Base-by-base conservation (phyloP, 2,329 filamentous ascomycete species). In the Periconia macrospinosa region DNA sequence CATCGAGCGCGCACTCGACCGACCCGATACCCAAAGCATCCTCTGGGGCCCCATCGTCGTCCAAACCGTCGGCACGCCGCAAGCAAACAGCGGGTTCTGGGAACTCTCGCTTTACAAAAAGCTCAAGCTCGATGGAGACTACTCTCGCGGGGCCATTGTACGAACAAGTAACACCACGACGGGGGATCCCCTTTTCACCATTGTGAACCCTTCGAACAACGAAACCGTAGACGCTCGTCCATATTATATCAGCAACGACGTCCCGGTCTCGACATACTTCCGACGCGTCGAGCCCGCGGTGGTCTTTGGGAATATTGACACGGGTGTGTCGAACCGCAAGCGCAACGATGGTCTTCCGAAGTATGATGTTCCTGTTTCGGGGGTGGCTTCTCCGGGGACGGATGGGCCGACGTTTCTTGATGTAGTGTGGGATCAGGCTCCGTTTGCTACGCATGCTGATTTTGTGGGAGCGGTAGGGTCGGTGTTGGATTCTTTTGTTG, bases 391-490 rank as follows among this genome's bases (percentile, higher is more conserved):
- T 18, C 55, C 52, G 11, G 55, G 57, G 6, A 48, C 27, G 9
- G 57, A 60, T 51, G 55, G 57, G 7, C 53, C 43, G 18, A 56
- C 55, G 15, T 58, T 60, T 19, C 41, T 60, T 20, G 57, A 60
- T 43, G 33, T 58, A 41, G 18, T 60, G 6, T 60, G 57, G 57
- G 57, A 60, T 45, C 40, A 37, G 19, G 57, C 57, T 30, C 57
- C 57, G 2, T 60, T 60, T 51, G 45, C 33, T 14, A 47, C 50
- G 14, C 55, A 58, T 35, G 46, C 23, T 6, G 50, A 37, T 14
- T 60, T 60, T 47, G 42, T 60, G 11, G 17, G 54, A 33, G 40
- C 18, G 15, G 55, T 58, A 18, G 41, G 18, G 6, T 20, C 20
- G 6, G 44, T 30, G 20, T 48, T 47, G 35, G 48, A 54, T 35